A percentile compares a stretch with the other conserved stretches of the same genome.
Evolutionary conservation across 2,329 filamentous ascomycete species (phyloP).

Genomic region (Trichoderma hamatum): DNA sequence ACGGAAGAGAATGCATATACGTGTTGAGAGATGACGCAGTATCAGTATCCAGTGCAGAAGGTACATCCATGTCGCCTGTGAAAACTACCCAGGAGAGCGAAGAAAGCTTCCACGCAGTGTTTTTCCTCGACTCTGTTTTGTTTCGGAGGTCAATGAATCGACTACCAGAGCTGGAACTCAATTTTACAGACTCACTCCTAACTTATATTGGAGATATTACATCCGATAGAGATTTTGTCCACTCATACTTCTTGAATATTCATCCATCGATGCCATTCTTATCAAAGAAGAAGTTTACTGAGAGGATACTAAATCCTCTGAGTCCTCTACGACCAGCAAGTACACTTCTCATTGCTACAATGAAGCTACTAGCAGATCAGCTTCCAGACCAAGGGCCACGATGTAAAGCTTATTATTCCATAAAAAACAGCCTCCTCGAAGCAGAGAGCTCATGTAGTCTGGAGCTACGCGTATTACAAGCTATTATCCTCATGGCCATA

Average conservation of each 20-base stretch:
- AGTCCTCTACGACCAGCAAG: background rate
- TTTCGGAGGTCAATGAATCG: conserved; percentile 1
- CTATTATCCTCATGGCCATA: background rate
- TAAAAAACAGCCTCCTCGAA: background rate
- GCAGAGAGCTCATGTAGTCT: background rate
- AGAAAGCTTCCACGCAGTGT: background rate
- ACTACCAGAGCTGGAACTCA: background rate
- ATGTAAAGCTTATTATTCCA: background rate
- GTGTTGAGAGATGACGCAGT: background rate
- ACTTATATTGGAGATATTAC: background rate
- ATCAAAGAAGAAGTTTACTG: conserved; percentile 3
- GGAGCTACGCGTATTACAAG: conserved; percentile 2
- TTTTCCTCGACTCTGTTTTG: conserved; percentile 9
- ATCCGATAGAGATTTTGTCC: background rate
- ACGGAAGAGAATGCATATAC: conserved; percentile 8
- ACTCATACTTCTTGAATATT: background rate
- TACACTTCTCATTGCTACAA: background rate
- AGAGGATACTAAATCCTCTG: background rate
- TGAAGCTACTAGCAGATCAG: background rate
- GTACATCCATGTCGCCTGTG: background rate
- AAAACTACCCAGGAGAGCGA: background rate
- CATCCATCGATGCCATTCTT: conserved; percentile 2
- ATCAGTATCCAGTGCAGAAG: background rate
- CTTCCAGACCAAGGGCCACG: background rate
- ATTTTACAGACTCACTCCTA: background rate